A percentile compares a stretch with the other conserved stretches of the same genome.
Evolutionary conservation across 768 basidiomycete species (phyloP).

Genomic region (Termitomyces titanicus): DNA sequence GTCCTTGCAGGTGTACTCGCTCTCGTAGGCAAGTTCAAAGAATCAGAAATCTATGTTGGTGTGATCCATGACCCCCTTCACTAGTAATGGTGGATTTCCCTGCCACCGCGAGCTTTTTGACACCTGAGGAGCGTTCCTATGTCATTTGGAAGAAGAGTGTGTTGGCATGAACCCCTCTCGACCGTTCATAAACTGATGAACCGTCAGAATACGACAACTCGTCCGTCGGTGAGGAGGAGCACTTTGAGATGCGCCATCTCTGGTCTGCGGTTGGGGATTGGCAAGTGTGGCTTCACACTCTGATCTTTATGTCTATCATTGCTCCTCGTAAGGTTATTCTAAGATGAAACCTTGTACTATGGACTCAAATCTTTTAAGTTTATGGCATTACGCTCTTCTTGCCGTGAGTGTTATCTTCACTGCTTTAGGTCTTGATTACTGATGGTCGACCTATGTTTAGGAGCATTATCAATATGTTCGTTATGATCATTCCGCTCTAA

Average conservation of each 20-base stretch:
- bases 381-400: constrained; percentile 71
- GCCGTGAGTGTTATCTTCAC: constrained; percentile 42
- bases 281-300: constrained; percentile 60
- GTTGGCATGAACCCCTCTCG: constrained; percentile 7
- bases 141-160: constrained; percentile 54
- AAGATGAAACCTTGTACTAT: neutral
- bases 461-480: constrained; percentile 55
- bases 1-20: constrained; percentile 52
- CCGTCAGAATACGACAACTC: constrained; percentile 50
- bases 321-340: constrained; percentile 48
- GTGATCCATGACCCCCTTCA: neutral
- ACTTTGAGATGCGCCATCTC: constrained; percentile 51
- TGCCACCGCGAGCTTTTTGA: constrained; percentile 54
- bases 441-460: constrained; percentile 24
- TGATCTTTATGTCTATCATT: constrained; percentile 56
- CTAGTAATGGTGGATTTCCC: constrained; percentile 63
- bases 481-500: neutral
- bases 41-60: neutral
- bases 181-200: neutral
- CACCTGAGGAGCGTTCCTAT: constrained; percentile 54
- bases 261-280: constrained; percentile 55
- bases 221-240: constrained; percentile 58
- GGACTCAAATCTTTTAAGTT: constrained; percentile 31
- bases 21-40: constrained; percentile 37
- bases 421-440: neutral